Evolutionary conservation across 805 yeast species (phyloP), one percentile per base, ranked within the genome.

Genomic region (Candida taoyuanica): DNA sequence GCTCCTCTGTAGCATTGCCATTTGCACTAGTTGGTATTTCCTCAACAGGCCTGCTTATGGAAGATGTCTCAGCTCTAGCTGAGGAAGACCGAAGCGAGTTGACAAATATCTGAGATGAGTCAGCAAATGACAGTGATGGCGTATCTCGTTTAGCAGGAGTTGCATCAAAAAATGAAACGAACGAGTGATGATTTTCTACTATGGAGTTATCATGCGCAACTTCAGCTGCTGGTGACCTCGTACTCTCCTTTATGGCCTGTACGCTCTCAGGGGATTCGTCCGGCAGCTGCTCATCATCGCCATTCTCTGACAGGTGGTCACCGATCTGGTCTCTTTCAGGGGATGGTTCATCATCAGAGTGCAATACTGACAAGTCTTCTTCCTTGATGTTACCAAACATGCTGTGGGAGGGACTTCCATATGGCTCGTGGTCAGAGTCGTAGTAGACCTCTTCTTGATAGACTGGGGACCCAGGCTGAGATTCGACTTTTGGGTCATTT

Each of bases 391-490:
- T 34, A 13, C 58, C 58, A 28, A 54, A 54, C 28, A 54, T 12
- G 39, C 58, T 54, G 9, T 42, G 44, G 5, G 47, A 38, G 12
- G 58, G 58, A 36, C 49, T 52, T 34, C 42, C 37, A 20, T 45
- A 54, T 15, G 49, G 47, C 13, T 45, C 57, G 31, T 54, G 37
- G 17, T 47, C 51, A 3, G 58, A 54, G 30, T 54, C 58, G 21
- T 42, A 54, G 25, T 47, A 54, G 17, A 37, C 35, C 26, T 47
- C 43, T 13, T 49, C 53, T n/a, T 27, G n/a, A n/a, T n/a, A n/a
- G n/a, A n/a, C n/a, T n/a, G n/a, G n/a, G n/a, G n/a, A n/a, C n/a
- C n/a, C n/a, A n/a, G n/a, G n/a, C n/a, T n/a, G n/a, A n/a, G n/a
- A n/a, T n/a, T n/a, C n/a, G n/a, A n/a, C n/a, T n/a, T n/a, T n/a